phyloP scores from a whole-genome alignment of 2,329 filamentous ascomycete species.

The Tothia fuscella region DNA sequence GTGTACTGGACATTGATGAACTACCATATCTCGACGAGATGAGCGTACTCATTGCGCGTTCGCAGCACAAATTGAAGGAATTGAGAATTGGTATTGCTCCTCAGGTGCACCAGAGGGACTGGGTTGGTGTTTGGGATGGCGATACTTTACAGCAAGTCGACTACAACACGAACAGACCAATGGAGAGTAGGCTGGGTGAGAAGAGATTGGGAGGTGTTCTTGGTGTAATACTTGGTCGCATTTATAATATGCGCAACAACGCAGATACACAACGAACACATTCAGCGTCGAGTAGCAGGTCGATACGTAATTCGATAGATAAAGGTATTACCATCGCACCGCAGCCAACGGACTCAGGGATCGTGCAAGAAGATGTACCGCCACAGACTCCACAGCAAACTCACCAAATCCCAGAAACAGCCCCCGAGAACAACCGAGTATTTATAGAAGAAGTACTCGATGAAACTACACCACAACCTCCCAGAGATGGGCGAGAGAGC shows the following conservation, averaged over 20 bases:
- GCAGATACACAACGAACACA: conserved; percentile 16
- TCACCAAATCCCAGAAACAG: background rate
- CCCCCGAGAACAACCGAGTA: background rate
- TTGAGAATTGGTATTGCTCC: conserved; percentile 60
- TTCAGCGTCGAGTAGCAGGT: conserved; percentile 5
- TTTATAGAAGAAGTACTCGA: background rate
- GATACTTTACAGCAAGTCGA: conserved; percentile 52
- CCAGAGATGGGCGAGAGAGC: background rate
- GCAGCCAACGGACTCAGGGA: background rate
- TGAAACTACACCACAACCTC: background rate
- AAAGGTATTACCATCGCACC: background rate
- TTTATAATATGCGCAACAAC: conserved; percentile 45
- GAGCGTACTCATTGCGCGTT: conserved; percentile 62
- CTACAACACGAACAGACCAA: conserved; percentile 40
- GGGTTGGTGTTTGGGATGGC: conserved; percentile 52
- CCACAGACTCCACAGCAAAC: too few species aligned
- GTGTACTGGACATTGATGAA: conserved; percentile 71
- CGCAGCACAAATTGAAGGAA: conserved; percentile 53
- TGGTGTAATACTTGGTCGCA: conserved; percentile 53
- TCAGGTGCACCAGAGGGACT: conserved; percentile 40
- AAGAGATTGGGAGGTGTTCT: conserved; percentile 56
- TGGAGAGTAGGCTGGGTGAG: conserved; percentile 45
- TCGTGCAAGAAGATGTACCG: background rate
- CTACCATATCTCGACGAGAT: conserved; percentile 75
- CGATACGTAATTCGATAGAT: conserved; percentile 6